Evolutionary conservation across 108 stramenopile species (phyloP).

Genomic region (Nitzschia putrida): DNA sequence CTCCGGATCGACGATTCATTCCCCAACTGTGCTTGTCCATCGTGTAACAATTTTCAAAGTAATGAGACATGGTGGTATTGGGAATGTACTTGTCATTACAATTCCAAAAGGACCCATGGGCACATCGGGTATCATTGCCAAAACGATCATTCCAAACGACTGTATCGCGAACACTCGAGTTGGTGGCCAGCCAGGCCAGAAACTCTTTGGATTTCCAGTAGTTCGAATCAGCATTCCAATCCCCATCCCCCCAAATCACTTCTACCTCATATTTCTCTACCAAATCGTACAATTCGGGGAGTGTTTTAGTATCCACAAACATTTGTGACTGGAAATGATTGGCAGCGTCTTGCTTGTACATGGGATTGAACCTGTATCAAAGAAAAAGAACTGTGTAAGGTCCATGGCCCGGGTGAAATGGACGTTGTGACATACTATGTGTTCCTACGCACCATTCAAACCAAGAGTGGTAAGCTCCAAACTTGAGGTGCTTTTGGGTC

Average conservation of each 20-base stretch:
- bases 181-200: conserved; percentile 45
- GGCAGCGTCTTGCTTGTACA: conserved; percentile 25
- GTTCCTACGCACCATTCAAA: conserved; percentile 50
- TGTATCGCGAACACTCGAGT: conserved; percentile 38
- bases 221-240: conserved; percentile 33
- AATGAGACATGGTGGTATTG: conserved; percentile 11
- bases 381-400: too few species aligned
- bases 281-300: conserved; percentile 48
- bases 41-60: conserved; percentile 45
- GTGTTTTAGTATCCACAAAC: conserved; percentile 45
- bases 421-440: too few species aligned
- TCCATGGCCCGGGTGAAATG: too few species aligned
- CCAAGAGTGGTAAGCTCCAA: conserved; percentile 46
- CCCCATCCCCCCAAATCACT: conserved; percentile 53
- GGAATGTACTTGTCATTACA: conserved; percentile 44
- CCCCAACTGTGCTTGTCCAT: conserved; percentile 43
- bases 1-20: conserved; percentile 35
- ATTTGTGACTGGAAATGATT: conserved; percentile 37
- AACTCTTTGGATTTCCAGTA: conserved; percentile 50
- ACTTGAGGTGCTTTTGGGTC: conserved; percentile 30
- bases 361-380: conserved; percentile 38
- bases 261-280: conserved; percentile 50
- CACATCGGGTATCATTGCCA: conserved; percentile 39
- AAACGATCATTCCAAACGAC: conserved; percentile 56
- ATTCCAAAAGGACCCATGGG: conserved; percentile 45